Conservation (phyloP, 345 rosid species). For the Acer yangbiense region DNA sequence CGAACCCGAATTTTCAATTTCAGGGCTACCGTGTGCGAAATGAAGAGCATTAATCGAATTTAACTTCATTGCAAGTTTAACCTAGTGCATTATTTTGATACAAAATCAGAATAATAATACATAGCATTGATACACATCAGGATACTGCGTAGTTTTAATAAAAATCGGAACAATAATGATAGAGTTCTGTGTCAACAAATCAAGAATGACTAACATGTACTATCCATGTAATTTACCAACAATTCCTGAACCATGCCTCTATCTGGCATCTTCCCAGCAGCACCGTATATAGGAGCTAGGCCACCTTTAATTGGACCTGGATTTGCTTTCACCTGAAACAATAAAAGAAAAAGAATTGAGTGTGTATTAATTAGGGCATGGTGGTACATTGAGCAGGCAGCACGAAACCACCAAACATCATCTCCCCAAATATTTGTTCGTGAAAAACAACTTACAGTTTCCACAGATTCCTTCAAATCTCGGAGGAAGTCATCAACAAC, state of each 20-base stretch:
- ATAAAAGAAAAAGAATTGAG: neutral
- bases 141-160: neutral
- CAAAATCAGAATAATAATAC: neutral
- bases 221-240: slow-evolving; percentile 83
- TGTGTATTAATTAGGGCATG: neutral
- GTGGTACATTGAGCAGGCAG: neutral
- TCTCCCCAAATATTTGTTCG: neutral
- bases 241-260: slow-evolving; percentile 83
- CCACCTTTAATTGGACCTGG: slow-evolving; percentile 91
- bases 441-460: slow-evolving; percentile 55
- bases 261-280: slow-evolving; percentile 87
- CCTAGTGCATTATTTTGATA: neutral
- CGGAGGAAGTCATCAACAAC: slow-evolving; percentile 58
- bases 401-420: neutral
- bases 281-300: slow-evolving; percentile 90
- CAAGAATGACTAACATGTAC: slow-evolving; percentile 49
- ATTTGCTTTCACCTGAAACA: slow-evolving; percentile 65
- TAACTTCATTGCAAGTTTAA: slow-evolving; percentile 4
- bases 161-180: neutral
- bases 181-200: slow-evolving; percentile 1
- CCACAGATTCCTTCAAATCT: slow-evolving; percentile 73
- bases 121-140: neutral
- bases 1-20: neutral
- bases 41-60: neutral
- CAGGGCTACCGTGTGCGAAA: neutral